Evolutionary conservation across 108 stramenopile species (phyloP), one percentile per base, ranked within the genome.

Genomic region (Nitzschia sp.): DNA sequence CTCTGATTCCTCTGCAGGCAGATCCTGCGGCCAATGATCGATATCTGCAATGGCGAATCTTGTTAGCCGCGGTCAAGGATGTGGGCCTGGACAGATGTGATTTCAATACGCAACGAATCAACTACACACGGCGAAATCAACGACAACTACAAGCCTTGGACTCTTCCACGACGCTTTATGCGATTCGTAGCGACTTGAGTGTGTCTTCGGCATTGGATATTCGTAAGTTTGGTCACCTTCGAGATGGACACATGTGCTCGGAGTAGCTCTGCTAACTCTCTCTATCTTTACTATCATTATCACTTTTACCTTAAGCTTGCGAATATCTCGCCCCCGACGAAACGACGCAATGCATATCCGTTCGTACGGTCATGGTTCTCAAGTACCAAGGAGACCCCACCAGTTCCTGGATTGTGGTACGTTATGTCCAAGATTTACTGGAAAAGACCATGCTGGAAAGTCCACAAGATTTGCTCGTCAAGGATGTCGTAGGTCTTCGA

Each of bases 41-140:
- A 23, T 8, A 23, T 13, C 33, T 62, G 42, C 61, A 62, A 23
- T 62, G 61, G 61, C 36, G 61, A 25, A 45, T 62, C 17, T 34
- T 62, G 24, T 24, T 62, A 21, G 61, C 61, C 13, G 61, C 61
- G 18, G 61, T 46, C 3, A 1, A 62, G 46, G 36, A 25, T 11
- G n/a, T 31, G 1, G 35, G 38, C 23, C 42, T 62, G 21, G 38
- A 62, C 42, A 62, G 21, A 23, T 62, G 61, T 24, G 42, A 45
- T 9, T 62, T 62, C 8, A 25, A 46, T 5, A 42, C 23, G 25
- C 36, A 62, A 26, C 49, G 21, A 51, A 21, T n/a, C n/a, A n/a
- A n/a, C n/a, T n/a, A n/a, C n/a, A n/a, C n/a, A n/a, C n/a, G n/a
- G n/a, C n/a, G n/a, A n/a, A n/a, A n/a, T n/a, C n/a, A n/a, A n/a